These are phyloP conservation scores for Arabis alpina DNA, from an alignment of 345 rosid genomes.

Conservation along the genomic window DNA sequence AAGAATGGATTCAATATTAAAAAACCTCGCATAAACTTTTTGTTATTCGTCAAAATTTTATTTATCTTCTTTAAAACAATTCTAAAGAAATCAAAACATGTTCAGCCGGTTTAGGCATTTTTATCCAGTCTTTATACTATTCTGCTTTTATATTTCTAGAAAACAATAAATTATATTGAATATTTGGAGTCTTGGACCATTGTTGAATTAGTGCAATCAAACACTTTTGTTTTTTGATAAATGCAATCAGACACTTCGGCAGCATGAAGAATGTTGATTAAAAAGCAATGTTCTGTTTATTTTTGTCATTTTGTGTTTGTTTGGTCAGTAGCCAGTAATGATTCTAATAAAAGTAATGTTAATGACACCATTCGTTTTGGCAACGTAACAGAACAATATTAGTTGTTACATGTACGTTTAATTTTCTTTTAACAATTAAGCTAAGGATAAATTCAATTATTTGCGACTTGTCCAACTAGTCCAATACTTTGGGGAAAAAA, in stretches of 20 bases:
- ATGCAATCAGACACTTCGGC: slow-evolving; percentile 3
- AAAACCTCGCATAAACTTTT: no score
- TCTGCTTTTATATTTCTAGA: background rate
- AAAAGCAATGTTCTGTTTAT: slow-evolving; percentile 29
- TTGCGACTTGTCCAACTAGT: background rate
- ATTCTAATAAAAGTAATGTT: slow-evolving; percentile 9
- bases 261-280: slow-evolving; percentile 20
- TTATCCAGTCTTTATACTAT: background rate
- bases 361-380: slow-evolving; percentile 13
- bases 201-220: slow-evolving; percentile 13
- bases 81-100: no score
- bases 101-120: no score
- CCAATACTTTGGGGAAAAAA: no score
- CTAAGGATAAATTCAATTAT: background rate
- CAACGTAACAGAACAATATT: slow-evolving; percentile 4
- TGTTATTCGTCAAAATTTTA: no score
- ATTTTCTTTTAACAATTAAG: slow-evolving; percentile 4
- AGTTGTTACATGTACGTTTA: background rate
- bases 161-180: background rate
- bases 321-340: slow-evolving; percentile 7
- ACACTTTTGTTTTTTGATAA: background rate
- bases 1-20: no score
- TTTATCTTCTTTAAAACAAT: no score
- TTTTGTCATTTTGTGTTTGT: slow-evolving; percentile 34
- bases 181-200: slow-evolving; percentile 1